Evolutionary conservation across 164 flowering plant species (phyloP).

Genomic region (Sedum album): DNA sequence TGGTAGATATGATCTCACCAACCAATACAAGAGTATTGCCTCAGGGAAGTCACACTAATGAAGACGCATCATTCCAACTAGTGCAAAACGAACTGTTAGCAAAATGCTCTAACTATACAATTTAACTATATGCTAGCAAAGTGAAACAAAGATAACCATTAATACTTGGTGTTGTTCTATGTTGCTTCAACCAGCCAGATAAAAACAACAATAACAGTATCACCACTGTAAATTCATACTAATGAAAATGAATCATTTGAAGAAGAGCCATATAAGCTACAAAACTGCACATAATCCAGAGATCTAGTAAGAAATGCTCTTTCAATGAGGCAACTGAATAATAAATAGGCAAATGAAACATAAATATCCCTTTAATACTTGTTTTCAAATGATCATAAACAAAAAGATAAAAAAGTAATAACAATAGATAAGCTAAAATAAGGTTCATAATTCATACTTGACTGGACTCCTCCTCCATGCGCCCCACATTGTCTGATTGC

Average conservation of each 20-base stretch:
- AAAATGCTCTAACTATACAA: too few relatives aligned
- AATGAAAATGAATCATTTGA: background rate
- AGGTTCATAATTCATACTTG: conserved; percentile 1
- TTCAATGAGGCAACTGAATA: background rate
- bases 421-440: background rate
- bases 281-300: background rate
- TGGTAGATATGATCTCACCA: background rate
- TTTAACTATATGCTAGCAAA: too few relatives aligned
- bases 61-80: too few relatives aligned
- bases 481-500: conserved; percentile 3
- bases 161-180: too few relatives aligned
- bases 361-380: background rate
- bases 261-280: background rate
- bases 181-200: too few relatives aligned
- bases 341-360: background rate
- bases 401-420: background rate
- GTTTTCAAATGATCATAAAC: background rate
- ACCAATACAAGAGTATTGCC: background rate
- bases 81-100: too few relatives aligned
- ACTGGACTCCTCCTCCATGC: background rate
- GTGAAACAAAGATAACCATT: too few relatives aligned
- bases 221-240: too few relatives aligned
- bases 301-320: background rate
- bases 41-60: background rate
- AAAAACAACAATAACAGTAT: too few relatives aligned